phyloP scores from a whole-genome alignment of 2,329 filamentous ascomycete genomes.

The Sphaerulina vaccinii region DNA sequence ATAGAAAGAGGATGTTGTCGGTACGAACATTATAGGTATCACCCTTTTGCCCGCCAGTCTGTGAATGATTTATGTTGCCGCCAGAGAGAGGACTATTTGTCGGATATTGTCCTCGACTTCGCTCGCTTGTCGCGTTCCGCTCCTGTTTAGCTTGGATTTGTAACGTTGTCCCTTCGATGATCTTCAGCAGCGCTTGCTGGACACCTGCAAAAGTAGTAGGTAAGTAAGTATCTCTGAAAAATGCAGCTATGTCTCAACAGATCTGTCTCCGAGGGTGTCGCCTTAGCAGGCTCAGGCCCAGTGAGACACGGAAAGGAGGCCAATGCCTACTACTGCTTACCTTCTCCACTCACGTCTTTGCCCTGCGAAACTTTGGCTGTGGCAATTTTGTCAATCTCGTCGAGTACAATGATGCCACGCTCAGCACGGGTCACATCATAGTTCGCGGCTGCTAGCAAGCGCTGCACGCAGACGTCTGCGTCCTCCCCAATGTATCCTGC shows the following conservation, averaged over 20 bases:
- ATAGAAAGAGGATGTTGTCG: slow-evolving; percentile 95
- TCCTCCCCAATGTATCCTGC: slow-evolving; percentile 98
- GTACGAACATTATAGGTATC: slow-evolving; percentile 77
- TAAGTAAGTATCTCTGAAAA: too few relatives aligned
- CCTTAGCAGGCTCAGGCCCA: too few relatives aligned
- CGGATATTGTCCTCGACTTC: slow-evolving; percentile 27
- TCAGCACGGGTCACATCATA: slow-evolving; percentile 84
- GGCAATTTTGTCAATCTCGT: slow-evolving; percentile 97
- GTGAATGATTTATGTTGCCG: slow-evolving; percentile 33
- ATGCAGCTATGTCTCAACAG: too few relatives aligned
- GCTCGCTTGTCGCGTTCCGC: slow-evolving; percentile 41
- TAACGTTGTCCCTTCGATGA: slow-evolving; percentile 92
- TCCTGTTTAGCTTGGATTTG: slow-evolving; percentile 86
- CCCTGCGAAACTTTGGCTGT: slow-evolving; percentile 83
- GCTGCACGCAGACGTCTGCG: slow-evolving; percentile 91
- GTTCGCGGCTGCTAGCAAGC: slow-evolving; percentile 83
- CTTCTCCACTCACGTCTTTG: slow-evolving; percentile 92
- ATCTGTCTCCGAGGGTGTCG: too few relatives aligned
- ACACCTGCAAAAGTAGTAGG: too few relatives aligned
- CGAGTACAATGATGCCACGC: slow-evolving; percentile 88
- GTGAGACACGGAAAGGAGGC: too few relatives aligned
- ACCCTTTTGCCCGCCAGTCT: slow-evolving; percentile 44
- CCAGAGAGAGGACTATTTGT: slow-evolving; percentile 41
- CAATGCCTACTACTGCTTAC: too few relatives aligned
- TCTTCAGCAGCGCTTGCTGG: slow-evolving; percentile 91